Evolutionary conservation across 148 eudicot species (phyloP), one percentile per base, ranked within the genome.

Genomic region (Dysphania ambrosioides): DNA sequence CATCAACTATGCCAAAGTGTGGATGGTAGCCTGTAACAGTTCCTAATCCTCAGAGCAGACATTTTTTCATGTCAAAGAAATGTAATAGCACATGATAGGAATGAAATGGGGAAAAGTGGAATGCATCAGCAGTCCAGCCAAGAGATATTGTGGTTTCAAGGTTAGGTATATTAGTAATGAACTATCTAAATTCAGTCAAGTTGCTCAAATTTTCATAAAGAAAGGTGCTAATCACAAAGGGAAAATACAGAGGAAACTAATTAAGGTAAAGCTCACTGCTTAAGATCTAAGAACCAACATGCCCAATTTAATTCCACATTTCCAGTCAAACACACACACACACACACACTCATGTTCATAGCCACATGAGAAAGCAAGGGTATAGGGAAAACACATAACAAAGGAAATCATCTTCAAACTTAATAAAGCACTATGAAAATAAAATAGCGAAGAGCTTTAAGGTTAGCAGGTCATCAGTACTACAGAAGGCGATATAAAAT

Each of bases 101-200:
- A 53, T 36, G 72, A 12, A 27, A 66, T 2, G 65, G 24, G 35
- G 27, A 41, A 36, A 35, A 51, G 0, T 35, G 23, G 35, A 34
- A 16, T 34, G 8, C 47, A 24, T 15, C 0, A 4, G 10, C 36
- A 7, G 53, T 29, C 21, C 64, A 65, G 10, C 11, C 6, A 72
- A 24, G 16, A 38, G 44, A 66, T 36, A 18, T 19, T 36, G 15
- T 15, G 32, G 53, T 60, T 41, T 61, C 30, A 57, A 38, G 58
- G 66, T 57, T 23, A 27, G 24, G 21, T 11, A 24, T 36, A 9
- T 57, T 0, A 19, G n/a, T 31, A 67, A 53, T 29, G 15, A 66
- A 66, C 71, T 55, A 38, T 34, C 19, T 51, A 70, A 66, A 57
- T 26, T 70, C 19, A 29, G 29, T 65, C 29, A 55, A 55, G 59